phyloP scores from a whole-genome alignment of 805 yeast species.

The Yarrowia keelungensis region DNA sequence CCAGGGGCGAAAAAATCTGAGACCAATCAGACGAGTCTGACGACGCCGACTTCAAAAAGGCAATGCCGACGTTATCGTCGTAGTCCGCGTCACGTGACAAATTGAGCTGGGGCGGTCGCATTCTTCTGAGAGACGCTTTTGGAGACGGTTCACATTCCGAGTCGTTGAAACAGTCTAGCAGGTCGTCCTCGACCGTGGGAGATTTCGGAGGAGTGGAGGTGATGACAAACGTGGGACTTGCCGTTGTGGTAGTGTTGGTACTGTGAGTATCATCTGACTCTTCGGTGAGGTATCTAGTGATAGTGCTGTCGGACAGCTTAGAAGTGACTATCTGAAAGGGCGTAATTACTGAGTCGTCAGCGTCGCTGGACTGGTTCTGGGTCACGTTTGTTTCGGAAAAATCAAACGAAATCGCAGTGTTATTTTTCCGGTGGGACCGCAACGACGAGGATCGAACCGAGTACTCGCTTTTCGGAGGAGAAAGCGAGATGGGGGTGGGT shows the following conservation, averaged over 20 bases:
- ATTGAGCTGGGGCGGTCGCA: slow-evolving; percentile 28
- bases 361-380: not conserved
- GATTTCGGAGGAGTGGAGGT: slow-evolving; percentile 16
- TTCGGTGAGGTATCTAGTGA: not conserved
- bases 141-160: slow-evolving; percentile 22
- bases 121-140: slow-evolving; percentile 8
- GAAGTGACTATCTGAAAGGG: not conserved
- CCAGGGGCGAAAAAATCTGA: slow-evolving; percentile 19
- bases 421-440: slow-evolving; percentile 8
- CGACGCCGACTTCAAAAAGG: slow-evolving; percentile 8
- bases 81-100: slow-evolving; percentile 1
- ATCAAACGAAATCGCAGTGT: slow-evolving; percentile 21
- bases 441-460: slow-evolving; percentile 5
- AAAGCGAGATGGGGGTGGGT: not conserved
- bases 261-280: not conserved
- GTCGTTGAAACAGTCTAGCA: slow-evolving; percentile 19
- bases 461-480: slow-evolving; percentile 9
- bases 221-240: slow-evolving; percentile 13
- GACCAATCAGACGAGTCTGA: slow-evolving; percentile 23
- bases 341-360: not conserved
- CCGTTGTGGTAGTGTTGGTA: not conserved
- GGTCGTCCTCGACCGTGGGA: not conserved
- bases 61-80: slow-evolving; percentile 24
- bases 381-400: slow-evolving; percentile 3
- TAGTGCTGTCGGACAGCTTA: slow-evolving; percentile 4